phyloP scores from a whole-genome alignment of 2,329 filamentous ascomycete genomes.

The Cytospora leucostoma region DNA sequence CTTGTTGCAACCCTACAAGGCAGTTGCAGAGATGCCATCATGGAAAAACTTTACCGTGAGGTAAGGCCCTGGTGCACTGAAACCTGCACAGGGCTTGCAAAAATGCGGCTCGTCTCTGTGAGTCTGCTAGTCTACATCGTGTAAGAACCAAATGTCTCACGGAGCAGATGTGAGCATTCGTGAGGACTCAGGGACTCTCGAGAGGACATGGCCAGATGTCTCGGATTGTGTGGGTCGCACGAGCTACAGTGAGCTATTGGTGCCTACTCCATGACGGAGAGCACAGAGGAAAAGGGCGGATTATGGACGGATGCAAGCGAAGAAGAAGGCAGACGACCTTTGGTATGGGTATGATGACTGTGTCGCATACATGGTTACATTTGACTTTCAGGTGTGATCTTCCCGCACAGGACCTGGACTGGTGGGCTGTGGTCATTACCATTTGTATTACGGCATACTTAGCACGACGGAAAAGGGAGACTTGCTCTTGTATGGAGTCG shows the following conservation, averaged over 20 bases:
- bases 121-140: background rate
- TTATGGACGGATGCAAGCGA: background rate
- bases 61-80: background rate
- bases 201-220: background rate
- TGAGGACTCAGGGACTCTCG: background rate
- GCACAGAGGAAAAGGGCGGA: background rate
- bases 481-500: slow-evolving; percentile 4
- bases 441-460: background rate
- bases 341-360: background rate
- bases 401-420: background rate
- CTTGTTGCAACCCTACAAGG: no score
- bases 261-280: background rate
- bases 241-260: background rate
- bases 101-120: no score
- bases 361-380: background rate
- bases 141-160: no score
- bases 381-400: background rate
- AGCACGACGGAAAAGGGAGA: background rate
- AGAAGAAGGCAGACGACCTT: background rate
- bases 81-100: background rate
- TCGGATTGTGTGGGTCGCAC: background rate
- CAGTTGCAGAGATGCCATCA: background rate
- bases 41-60: background rate
- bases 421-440: background rate
- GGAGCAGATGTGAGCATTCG: background rate